Evolutionary conservation across 2,329 filamentous ascomycete species (phyloP).

Genomic region (Curvularia eragrostidis): DNA sequence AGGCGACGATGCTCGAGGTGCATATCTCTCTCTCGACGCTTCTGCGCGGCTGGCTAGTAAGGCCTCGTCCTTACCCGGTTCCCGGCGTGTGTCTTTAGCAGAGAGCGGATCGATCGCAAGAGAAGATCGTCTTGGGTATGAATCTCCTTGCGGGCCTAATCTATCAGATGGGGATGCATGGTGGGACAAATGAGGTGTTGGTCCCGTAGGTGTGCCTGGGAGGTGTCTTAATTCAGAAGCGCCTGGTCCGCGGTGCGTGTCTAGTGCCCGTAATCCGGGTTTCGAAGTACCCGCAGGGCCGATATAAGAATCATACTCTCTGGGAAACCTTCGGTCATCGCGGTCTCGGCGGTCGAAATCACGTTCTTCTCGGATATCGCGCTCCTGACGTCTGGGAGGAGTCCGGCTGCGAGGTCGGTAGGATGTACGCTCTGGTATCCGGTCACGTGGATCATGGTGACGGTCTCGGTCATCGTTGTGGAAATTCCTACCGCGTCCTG

Average conservation of each 20-base stretch:
- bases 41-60: slow-evolving; percentile 56
- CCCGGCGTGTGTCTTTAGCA: slow-evolving; percentile 46
- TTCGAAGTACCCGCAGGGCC: slow-evolving; percentile 43
- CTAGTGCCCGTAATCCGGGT: slow-evolving; percentile 36
- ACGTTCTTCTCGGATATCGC: slow-evolving; percentile 51
- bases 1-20: slow-evolving; percentile 58
- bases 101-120: slow-evolving; percentile 43
- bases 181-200: slow-evolving; percentile 42
- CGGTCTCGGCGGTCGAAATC: slow-evolving; percentile 51
- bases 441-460: slow-evolving; percentile 53
- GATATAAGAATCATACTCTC: slow-evolving; percentile 55
- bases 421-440: slow-evolving; percentile 48
- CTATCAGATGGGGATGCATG: slow-evolving; percentile 45
- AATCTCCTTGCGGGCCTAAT: slow-evolving; percentile 37
- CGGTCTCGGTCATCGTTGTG: slow-evolving; percentile 58
- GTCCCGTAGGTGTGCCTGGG: slow-evolving; percentile 44
- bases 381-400: slow-evolving; percentile 63
- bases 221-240: slow-evolving; percentile 41
- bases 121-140: slow-evolving; percentile 48
- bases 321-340: slow-evolving; percentile 53
- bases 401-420: slow-evolving; percentile 70
- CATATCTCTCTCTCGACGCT: slow-evolving; percentile 55
- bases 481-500: slow-evolving; percentile 55
- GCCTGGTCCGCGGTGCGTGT: slow-evolving; percentile 41
- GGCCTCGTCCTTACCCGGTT: slow-evolving; percentile 54